Base-by-base conservation (phyloP, 495 filamentous ascomycete species). In the Bryoglossum gracile region DNA sequence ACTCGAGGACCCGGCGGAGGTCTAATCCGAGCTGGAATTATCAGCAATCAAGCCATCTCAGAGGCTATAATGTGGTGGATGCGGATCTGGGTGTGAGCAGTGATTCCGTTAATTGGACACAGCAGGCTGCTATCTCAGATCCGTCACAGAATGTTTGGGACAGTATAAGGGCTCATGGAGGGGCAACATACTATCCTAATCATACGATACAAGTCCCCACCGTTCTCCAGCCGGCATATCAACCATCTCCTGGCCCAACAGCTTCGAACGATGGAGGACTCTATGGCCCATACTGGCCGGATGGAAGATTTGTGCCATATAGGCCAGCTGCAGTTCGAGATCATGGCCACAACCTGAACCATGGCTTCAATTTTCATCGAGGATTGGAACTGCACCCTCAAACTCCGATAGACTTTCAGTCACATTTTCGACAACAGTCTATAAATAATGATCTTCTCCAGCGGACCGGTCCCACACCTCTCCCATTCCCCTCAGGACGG, bases 251-350 rank as follows among this genome's bases (percentile, higher is more conserved):
- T 23, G 80, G 83, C 5, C 86, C 85, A 26, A 87, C 86, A 2
- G 80, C 82, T 17, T 84, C 84, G 14, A 86, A 86, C 50, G 81
- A 80, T 24, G 79, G 77, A 28, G 81, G 80, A 3, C 77, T 83
- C 13, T 86, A 79, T 63, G 86, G 86, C 2, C 78, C 82, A 13
- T 84, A 84, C 54, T 92, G 86, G 86, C 80, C 81, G 10, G 82
- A 94, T 65, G 82, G 83, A 4, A 81, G 73, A 11, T 82, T 81
- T 57, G 81, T 84, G 23, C 85, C 86, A n/a, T 87, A 86, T 65
- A 69, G 79, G 48, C 83, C 83, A 40, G 75, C 83, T 21, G 76
- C 82, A 18, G 58, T 84, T 33, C 46, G 54, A 24, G 49, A 47
- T 22, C 43, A 42, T 11, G 49, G 28, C 3, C 34, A 46, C n/a